Percentiles rank a stretch among this genome's conserved stretches.
These are phyloP conservation scores for Martensiomyces pterosporus DNA, from an alignment of 192 early-diverging fungal genomes.

Conservation along the genomic window DNA sequence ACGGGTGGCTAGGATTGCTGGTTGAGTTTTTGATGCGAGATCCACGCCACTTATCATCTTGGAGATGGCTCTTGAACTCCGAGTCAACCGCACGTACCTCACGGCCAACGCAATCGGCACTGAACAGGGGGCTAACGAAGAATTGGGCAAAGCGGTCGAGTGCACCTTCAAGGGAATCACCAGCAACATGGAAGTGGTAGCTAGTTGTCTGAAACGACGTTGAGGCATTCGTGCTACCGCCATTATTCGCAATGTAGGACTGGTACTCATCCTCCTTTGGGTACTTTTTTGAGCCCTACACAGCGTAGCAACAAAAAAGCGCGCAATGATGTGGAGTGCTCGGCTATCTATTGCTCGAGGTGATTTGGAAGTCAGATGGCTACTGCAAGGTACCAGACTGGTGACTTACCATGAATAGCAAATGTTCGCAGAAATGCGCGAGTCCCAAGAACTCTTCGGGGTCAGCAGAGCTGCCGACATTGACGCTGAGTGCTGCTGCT, in stretches of 20 bases:
- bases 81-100: constrained; percentile 91
- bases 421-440: constrained; percentile 69
- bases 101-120: constrained; percentile 71
- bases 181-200: constrained; percentile 22
- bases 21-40: not conserved
- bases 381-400: not conserved
- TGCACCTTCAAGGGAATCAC: constrained; percentile 52
- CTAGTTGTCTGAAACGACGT: constrained; percentile 16
- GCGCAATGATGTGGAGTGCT: not conserved
- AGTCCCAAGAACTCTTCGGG: constrained; percentile 58
- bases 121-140: constrained; percentile 84
- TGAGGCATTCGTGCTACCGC: constrained; percentile 29
- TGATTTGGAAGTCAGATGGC: too few relatives aligned
- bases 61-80: constrained; percentile 82
- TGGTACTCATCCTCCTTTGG: constrained; percentile 62
- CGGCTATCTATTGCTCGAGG: too few relatives aligned
- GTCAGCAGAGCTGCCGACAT: constrained; percentile 58
- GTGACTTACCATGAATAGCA: constrained; percentile 54
- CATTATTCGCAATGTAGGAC: constrained; percentile 20
- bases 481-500: constrained; percentile 56
- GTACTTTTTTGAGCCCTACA: constrained; percentile 62
- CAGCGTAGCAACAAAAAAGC: constrained; percentile 7
- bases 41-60: constrained; percentile 69
- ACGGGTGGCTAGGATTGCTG: constrained; percentile 65
- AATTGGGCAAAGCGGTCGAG: constrained; percentile 80